These are phyloP conservation scores for Zasmidium citrigriseum DNA, from an alignment of 2,329 filamentous ascomycete species.

Conservation along the genomic window DNA sequence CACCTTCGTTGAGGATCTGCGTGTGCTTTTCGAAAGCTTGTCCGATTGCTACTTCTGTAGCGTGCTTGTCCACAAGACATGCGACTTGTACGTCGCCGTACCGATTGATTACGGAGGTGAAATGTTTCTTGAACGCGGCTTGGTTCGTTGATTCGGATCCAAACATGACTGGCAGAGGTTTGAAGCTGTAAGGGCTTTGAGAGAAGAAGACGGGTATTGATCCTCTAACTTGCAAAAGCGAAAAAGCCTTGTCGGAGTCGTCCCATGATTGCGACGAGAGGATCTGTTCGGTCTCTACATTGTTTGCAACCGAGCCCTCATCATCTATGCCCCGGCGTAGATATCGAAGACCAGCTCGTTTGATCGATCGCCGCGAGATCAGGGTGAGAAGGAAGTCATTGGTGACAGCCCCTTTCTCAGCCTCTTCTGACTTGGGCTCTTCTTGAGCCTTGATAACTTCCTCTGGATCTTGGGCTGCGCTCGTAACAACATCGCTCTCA, in stretches of 20 bases:
- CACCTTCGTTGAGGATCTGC: slow-evolving; percentile 65
- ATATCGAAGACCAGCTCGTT: slow-evolving; percentile 86
- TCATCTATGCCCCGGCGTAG: slow-evolving; percentile 88
- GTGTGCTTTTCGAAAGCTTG: slow-evolving; percentile 72
- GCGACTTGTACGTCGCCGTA: slow-evolving; percentile 80
- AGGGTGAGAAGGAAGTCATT: slow-evolving; percentile 75
- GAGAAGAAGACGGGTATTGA: slow-evolving; percentile 96
- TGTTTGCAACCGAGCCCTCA: slow-evolving; percentile 83
- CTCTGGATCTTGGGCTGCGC: slow-evolving; percentile 23
- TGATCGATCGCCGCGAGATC: slow-evolving; percentile 84
- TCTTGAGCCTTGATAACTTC: slow-evolving; percentile 15
- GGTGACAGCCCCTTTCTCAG: slow-evolving; percentile 17
- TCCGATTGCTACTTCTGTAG: slow-evolving; percentile 77
- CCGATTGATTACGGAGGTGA: slow-evolving; percentile 64
- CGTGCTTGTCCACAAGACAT: slow-evolving; percentile 86
- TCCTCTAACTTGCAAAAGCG: slow-evolving; percentile 83
- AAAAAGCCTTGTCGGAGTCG: slow-evolving; percentile 65
- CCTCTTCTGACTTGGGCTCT: slow-evolving; percentile 4
- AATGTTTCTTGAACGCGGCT: slow-evolving; percentile 76
- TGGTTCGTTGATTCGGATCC: slow-evolving; percentile 80
- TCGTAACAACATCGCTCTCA: slow-evolving; percentile 30
- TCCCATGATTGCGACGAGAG: slow-evolving; percentile 72
- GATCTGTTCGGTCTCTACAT: slow-evolving; percentile 93
- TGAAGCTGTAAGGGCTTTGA: slow-evolving; percentile 89
- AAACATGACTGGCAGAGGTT: slow-evolving; percentile 78